phyloP scores from a whole-genome alignment of 139 green algal genomes.

The Chlorella sp. region DNA sequence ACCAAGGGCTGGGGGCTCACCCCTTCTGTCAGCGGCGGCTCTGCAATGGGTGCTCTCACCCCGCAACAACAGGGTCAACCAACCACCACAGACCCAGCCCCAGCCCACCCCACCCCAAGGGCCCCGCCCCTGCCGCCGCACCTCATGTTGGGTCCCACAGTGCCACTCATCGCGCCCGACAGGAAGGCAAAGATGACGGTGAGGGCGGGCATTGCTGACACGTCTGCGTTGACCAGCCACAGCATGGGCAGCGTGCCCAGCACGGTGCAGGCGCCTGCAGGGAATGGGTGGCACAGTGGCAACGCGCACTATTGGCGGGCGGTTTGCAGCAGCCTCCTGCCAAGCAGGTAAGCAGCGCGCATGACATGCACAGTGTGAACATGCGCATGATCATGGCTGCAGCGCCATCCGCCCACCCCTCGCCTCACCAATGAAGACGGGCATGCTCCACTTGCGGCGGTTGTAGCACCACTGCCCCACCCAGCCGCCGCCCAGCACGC shows the following conservation, averaged over 20 bases:
- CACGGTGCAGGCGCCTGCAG: conserved; percentile 51
- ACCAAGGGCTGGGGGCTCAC: not conserved
- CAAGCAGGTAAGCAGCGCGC: too few species aligned
- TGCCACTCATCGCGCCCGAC: conserved; percentile 25
- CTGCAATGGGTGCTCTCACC: not conserved
- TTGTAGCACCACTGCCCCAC: conserved; percentile 86
- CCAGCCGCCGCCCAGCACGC: conserved; percentile 71
- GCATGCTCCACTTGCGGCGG: conserved; percentile 48
- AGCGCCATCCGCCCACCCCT: too few species aligned
- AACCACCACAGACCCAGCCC: not conserved
- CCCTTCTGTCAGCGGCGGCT: not conserved
- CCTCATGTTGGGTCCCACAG: conserved; percentile 63
- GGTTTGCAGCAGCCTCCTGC: too few species aligned
- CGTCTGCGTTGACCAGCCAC: conserved; percentile 71
- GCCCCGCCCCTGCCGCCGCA: not conserved
- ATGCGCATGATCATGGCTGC: too few species aligned
- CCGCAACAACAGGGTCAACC: not conserved
- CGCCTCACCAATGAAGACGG: conserved; percentile 52
- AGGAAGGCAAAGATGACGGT: conserved; percentile 44
- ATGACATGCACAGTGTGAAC: too few species aligned
- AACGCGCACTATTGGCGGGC: too few species aligned
- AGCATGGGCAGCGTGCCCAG: conserved; percentile 61
- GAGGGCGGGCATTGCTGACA: conserved; percentile 31
- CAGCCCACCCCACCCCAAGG: too few species aligned
- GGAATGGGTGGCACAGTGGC: not conserved